These are phyloP conservation scores for Alternaria sp. DNA, from an alignment of 2,329 filamentous ascomycete species.

Conservation along the genomic window DNA sequence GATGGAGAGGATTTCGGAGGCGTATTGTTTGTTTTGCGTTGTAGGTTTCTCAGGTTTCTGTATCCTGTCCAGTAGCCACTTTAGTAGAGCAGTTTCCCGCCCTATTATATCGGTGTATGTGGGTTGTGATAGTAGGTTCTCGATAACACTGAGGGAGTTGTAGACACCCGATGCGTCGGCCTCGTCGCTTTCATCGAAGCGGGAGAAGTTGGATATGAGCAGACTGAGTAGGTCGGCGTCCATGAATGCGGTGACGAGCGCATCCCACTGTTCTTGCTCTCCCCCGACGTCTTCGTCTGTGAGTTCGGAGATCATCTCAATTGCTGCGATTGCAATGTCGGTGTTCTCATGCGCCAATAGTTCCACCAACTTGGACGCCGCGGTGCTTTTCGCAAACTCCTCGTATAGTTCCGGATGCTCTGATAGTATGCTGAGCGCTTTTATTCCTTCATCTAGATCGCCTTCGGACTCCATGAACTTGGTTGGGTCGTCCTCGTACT, in stretches of 20 bases:
- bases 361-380: constrained; percentile 76
- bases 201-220: constrained; percentile 77
- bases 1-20: constrained; percentile 90
- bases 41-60: constrained; percentile 72
- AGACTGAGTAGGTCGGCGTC: constrained; percentile 76
- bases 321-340: constrained; percentile 90
- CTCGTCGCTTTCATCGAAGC: constrained; percentile 77
- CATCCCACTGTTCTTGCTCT: constrained; percentile 81
- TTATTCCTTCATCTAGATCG: constrained; percentile 88
- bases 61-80: constrained; percentile 80
- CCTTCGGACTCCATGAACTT: constrained; percentile 88
- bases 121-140: constrained; percentile 80
- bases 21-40: constrained; percentile 93
- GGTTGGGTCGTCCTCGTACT: constrained; percentile 79
- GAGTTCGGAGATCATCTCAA: constrained; percentile 88
- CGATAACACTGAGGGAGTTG: constrained; percentile 79
- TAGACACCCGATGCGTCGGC: constrained; percentile 87
- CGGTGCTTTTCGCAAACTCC: constrained; percentile 80
- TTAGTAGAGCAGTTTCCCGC: constrained; percentile 70
- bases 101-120: constrained; percentile 76
- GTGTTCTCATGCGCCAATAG: constrained; percentile 94
- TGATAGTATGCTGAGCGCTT: constrained; percentile 82
- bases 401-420: constrained; percentile 85
- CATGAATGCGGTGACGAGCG: constrained; percentile 69
- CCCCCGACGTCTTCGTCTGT: constrained; percentile 92